Conservation (phyloP, 2,329 filamentous ascomycete species). For the Corinectria fuckeliana region DNA sequence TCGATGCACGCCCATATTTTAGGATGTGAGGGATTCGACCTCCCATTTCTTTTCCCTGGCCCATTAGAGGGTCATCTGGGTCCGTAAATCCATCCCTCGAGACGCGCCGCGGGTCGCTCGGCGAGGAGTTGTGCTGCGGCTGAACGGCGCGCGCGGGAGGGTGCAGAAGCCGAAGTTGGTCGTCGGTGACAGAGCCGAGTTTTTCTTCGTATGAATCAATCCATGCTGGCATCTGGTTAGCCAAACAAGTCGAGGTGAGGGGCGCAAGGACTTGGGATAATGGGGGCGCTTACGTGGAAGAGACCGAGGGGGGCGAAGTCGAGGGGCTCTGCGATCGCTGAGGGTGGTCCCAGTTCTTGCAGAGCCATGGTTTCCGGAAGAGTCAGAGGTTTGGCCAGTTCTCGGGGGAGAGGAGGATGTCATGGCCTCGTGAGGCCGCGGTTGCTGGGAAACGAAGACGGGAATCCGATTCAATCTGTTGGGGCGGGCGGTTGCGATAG, state of each 20-base stretch:
- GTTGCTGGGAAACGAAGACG: slow-evolving; percentile 11
- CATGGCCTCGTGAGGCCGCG: slow-evolving; percentile 32
- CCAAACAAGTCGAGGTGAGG: background rate
- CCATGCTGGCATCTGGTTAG: slow-evolving; percentile 49
- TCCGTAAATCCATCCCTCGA: slow-evolving; percentile 57
- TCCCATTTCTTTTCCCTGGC: slow-evolving; percentile 43
- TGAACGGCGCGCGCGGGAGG: slow-evolving; percentile 47
- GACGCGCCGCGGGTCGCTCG: slow-evolving; percentile 49
- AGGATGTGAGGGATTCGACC: slow-evolving; percentile 55
- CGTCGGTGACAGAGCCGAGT: slow-evolving; percentile 46
- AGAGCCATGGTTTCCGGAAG: slow-evolving; percentile 30
- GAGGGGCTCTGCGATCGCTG: slow-evolving; percentile 23
- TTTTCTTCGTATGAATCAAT: slow-evolving; percentile 55
- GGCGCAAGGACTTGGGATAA: background rate
- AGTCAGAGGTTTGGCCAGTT: slow-evolving; percentile 32
- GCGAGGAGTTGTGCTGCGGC: slow-evolving; percentile 52
- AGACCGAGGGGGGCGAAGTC: slow-evolving; percentile 35
- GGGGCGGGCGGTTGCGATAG: slow-evolving; percentile 33
- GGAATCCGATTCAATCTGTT: slow-evolving; percentile 18
- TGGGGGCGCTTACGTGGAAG: slow-evolving; percentile 34
- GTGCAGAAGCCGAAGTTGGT: slow-evolving; percentile 48
- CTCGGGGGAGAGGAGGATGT: slow-evolving; percentile 37
- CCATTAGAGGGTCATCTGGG: slow-evolving; percentile 47
- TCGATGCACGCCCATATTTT: slow-evolving; percentile 53
- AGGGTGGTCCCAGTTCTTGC: slow-evolving; percentile 30